These are phyloP conservation scores for Trichosporon sp. DNA, from an alignment of 1,284 basidiomycete genomes.

Conservation along the genomic window DNA sequence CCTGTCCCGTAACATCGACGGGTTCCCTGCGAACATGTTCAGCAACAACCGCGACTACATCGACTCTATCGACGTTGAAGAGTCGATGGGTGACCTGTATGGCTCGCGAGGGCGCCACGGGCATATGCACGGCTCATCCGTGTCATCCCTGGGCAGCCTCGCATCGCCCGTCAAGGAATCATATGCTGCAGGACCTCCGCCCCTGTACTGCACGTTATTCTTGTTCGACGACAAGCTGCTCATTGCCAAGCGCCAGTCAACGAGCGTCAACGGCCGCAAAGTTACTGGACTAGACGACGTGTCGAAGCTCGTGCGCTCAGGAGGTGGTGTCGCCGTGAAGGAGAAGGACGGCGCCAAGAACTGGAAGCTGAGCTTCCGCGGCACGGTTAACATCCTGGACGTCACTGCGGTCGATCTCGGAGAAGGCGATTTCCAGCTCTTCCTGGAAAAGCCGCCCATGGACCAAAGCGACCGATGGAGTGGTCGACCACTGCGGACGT, in stretches of 20 bases:
- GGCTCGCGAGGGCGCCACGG: constrained; percentile 21
- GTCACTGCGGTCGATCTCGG: constrained; percentile 78
- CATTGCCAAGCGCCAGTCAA: constrained; percentile 78
- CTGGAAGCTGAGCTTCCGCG: constrained; percentile 77
- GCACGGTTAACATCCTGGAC: constrained; percentile 77
- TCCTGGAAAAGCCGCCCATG: constrained; percentile 70
- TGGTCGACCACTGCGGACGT: constrained; percentile 70
- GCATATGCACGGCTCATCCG: constrained; percentile 34
- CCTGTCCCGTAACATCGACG: constrained; percentile 77
- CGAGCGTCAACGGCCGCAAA: constrained; percentile 66
- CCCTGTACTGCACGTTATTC: constrained; percentile 81
- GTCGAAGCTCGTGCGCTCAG: constrained; percentile 64
- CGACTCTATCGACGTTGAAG: constrained; percentile 91
- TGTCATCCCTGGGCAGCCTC: constrained; percentile 51
- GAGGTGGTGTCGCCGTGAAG: constrained; percentile 46
- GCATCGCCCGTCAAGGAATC: constrained; percentile 10
- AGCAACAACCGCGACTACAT: constrained; percentile 82
- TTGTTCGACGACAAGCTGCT: constrained; percentile 93
- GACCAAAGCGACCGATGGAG: constrained; percentile 79
- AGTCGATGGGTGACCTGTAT: constrained; percentile 58
- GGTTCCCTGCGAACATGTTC: constrained; percentile 82
- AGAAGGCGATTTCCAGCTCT: constrained; percentile 78
- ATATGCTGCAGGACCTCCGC: neutral
- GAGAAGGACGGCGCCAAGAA: constrained; percentile 56
- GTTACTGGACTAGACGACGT: constrained; percentile 82